phyloP scores from a whole-genome alignment of 495 filamentous ascomycete genomes.

The Evansstolkia leycettana region DNA sequence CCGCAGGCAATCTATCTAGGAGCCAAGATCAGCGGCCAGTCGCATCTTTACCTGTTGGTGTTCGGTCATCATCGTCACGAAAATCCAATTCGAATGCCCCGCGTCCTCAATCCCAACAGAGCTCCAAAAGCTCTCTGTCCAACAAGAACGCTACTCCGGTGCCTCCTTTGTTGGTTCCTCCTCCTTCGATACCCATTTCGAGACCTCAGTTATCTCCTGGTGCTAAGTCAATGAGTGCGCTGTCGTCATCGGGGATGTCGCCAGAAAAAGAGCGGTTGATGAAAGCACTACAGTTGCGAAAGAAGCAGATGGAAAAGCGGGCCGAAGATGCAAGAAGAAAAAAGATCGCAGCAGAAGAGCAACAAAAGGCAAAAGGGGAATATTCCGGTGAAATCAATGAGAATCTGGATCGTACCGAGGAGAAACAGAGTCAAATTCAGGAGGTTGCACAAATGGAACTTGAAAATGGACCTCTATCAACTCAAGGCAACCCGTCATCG shows the following conservation, averaged over 20 bases:
- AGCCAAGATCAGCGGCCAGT: conserved; percentile 50
- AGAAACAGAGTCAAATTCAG: conserved; percentile 1
- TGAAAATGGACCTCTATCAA: too few relatives aligned
- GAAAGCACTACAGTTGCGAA: conserved; percentile 85
- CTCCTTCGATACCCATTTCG: conserved; percentile 32
- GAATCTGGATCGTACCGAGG: conserved; percentile 12
- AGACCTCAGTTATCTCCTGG: conserved; percentile 41
- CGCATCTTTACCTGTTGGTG: conserved; percentile 48
- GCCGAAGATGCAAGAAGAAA: conserved; percentile 22
- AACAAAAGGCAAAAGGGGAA: conserved; percentile 4
- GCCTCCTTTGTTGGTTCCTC: conserved; percentile 33
- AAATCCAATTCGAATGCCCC: conserved; percentile 19
- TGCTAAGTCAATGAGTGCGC: conserved; percentile 33
- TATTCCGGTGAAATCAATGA: conserved; percentile 19
- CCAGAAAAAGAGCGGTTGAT: conserved; percentile 84
- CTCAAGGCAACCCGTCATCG: too few relatives aligned
- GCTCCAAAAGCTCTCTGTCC: conserved; percentile 21
- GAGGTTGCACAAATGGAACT: too few relatives aligned
- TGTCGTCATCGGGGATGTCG: conserved; percentile 53
- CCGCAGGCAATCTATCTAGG: conserved; percentile 34
- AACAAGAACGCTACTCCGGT: conserved; percentile 28
- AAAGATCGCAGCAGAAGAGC: conserved; percentile 4
- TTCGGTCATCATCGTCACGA: conserved; percentile 35
- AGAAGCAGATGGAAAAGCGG: conserved; percentile 52
- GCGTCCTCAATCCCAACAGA: conserved; percentile 33